Evolutionary conservation across 2,329 filamentous ascomycete genomes (phyloP).

Genomic region (Colletotrichum tabaci): DNA sequence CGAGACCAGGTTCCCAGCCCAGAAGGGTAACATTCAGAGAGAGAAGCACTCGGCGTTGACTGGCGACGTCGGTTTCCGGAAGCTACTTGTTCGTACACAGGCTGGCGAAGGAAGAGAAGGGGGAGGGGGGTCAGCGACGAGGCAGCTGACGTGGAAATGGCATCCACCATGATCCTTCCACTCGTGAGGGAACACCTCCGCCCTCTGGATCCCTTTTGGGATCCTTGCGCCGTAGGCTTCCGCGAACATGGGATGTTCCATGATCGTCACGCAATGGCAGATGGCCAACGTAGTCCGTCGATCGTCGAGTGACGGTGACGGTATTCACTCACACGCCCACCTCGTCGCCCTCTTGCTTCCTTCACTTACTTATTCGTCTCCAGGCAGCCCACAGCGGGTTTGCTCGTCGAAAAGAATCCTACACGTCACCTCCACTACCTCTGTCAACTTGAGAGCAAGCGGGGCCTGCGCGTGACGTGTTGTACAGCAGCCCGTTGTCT

Average conservation of each 20-base stretch:
- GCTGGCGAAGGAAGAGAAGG: not conserved
- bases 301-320: not conserved
- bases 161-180: constrained; percentile 19
- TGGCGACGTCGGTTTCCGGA: not conserved
- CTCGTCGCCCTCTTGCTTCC: not conserved
- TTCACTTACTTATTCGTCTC: constrained; percentile 4
- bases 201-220: not conserved
- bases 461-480: not conserved
- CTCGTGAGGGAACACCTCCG: not conserved
- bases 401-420: constrained; percentile 25
- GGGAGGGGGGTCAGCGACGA: constrained; percentile 33
- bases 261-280: constrained; percentile 12
- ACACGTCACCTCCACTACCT: constrained; percentile 17
- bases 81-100: not conserved
- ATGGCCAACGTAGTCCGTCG: constrained; percentile 9
- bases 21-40: not conserved
- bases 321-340: not conserved
- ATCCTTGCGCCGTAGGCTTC: not conserved
- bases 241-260: not conserved
- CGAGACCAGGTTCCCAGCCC: constrained; percentile 1
- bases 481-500: constrained; percentile 15
- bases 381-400: constrained; percentile 19
- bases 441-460: too few relatives aligned
- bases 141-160: constrained; percentile 34
- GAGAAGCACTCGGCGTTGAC: not conserved